A percentile compares a stretch with the other conserved stretches of the same genome.
These are phyloP conservation scores for Ganoderma lucidum DNA, from an alignment of 1,284 basidiomycete species.

Conservation along the genomic window DNA sequence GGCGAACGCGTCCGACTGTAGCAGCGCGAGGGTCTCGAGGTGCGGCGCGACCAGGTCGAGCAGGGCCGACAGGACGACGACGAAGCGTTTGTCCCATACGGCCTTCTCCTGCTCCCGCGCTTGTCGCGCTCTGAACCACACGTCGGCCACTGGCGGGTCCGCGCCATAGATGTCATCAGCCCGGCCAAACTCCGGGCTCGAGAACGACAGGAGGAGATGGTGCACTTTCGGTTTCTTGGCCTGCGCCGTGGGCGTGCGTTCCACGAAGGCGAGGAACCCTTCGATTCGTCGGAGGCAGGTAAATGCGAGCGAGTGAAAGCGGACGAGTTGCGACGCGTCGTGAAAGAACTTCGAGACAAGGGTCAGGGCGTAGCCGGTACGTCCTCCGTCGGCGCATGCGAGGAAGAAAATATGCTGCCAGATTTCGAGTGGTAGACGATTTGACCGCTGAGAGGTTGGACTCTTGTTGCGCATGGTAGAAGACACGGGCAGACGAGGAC, in stretches of 20 bases:
- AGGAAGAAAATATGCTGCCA: slow-evolving; percentile 28
- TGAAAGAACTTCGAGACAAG: slow-evolving; percentile 30
- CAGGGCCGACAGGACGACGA: slow-evolving; percentile 20
- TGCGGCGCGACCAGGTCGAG: slow-evolving; percentile 23
- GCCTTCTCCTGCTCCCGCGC: slow-evolving; percentile 29
- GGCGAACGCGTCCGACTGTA: slow-evolving; percentile 27
- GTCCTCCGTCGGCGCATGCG: slow-evolving; percentile 29
- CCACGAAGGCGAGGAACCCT: slow-evolving; percentile 18
- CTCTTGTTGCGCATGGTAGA: not conserved
- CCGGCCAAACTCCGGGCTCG: slow-evolving; percentile 8
- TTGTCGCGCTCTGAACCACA: slow-evolving; percentile 24
- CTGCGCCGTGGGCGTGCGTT: not conserved
- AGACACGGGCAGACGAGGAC: not conserved
- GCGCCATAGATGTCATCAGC: slow-evolving; percentile 1
- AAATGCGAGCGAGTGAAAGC: slow-evolving; percentile 26
- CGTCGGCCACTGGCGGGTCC: slow-evolving; percentile 3
- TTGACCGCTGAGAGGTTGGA: not conserved
- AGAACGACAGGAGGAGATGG: slow-evolving; percentile 29
- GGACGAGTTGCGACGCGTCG: slow-evolving; percentile 22
- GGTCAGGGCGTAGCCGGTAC: slow-evolving; percentile 25
- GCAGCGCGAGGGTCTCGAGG: slow-evolving; percentile 28
- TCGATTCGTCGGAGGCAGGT: slow-evolving; percentile 24
- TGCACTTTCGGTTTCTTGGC: slow-evolving; percentile 16
- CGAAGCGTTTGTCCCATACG: slow-evolving; percentile 27
- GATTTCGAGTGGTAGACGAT: slow-evolving; percentile 24